phyloP scores from a whole-genome alignment of 176 grass and related monocot species.

The Typha latifolia region DNA sequence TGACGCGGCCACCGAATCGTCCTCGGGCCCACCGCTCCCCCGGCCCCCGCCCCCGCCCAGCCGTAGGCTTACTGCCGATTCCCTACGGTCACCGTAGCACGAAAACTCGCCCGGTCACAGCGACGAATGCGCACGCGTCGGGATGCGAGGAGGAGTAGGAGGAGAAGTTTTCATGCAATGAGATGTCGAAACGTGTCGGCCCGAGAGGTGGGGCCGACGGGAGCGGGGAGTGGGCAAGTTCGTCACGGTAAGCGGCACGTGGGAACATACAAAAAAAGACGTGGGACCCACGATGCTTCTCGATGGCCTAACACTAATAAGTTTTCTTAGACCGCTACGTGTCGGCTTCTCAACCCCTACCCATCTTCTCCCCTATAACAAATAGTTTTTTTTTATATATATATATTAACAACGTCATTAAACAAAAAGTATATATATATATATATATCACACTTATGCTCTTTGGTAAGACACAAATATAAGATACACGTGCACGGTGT shows the following conservation, averaged over 20 bases:
- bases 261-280: background rate
- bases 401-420: no score
- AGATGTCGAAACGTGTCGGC: background rate
- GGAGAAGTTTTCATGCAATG: slow-evolving; percentile 18
- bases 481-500: no score
- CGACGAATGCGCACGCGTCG: background rate
- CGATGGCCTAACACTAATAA: background rate
- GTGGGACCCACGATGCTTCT: background rate
- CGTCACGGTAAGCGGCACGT: no score
- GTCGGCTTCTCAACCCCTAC: slow-evolving; percentile 2
- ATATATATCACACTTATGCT: no score
- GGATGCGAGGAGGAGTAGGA: accelerated
- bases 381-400: no score
- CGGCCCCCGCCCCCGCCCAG: background rate
- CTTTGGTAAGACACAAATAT: no score
- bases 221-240: no score
- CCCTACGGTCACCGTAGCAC: background rate
- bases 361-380: background rate
- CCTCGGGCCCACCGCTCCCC: slow-evolving; percentile 1
- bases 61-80: background rate
- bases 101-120: background rate
- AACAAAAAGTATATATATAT: no score
- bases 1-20: slow-evolving; percentile 17
- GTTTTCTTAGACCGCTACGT: background rate
- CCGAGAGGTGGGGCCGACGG: no score